Percentiles rank a stretch among this genome's conserved stretches.
These are phyloP conservation scores for Sporothrix pseudoabietina DNA, from an alignment of 2,329 filamentous ascomycete genomes.

Conservation along the genomic window DNA sequence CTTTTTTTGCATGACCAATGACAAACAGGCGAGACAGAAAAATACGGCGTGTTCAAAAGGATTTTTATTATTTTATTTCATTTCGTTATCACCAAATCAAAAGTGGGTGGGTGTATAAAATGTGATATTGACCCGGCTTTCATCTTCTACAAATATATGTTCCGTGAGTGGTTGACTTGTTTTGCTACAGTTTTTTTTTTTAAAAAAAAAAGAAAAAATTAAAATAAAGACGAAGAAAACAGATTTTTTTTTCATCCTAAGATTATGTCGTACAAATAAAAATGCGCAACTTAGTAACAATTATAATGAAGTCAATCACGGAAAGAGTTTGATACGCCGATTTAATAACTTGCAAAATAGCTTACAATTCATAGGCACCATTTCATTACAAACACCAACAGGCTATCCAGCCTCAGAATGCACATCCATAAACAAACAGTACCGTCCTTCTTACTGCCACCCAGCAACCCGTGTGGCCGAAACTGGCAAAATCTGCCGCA, in stretches of 20 bases:
- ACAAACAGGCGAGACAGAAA: not conserved
- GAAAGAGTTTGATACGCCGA: not conserved
- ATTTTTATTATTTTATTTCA: not conserved
- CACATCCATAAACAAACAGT: not conserved
- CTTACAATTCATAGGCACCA: not conserved
- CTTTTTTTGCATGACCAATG: not conserved
- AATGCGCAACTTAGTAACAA: not conserved
- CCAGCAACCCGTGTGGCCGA: conserved; percentile 35
- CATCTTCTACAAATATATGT: no score
- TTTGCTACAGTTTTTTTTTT: not conserved
- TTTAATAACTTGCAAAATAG: not conserved
- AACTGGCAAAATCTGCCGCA: conserved; percentile 46
- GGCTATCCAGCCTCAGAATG: not conserved
- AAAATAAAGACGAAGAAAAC: not conserved
- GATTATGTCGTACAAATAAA: not conserved
- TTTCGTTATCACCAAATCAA: not conserved
- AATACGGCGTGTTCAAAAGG: not conserved
- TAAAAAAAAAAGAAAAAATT: not conserved
- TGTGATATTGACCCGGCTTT: not conserved
- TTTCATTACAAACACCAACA: not conserved
- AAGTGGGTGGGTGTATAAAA: not conserved
- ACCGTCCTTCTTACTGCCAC: conserved; percentile 23
- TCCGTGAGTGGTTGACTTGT: no score
- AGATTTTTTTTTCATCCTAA: no score
- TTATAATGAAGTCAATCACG: not conserved